These are phyloP conservation scores for Waitea zeae DNA, from an alignment of 1,284 basidiomycete species.

Conservation along the genomic window DNA sequence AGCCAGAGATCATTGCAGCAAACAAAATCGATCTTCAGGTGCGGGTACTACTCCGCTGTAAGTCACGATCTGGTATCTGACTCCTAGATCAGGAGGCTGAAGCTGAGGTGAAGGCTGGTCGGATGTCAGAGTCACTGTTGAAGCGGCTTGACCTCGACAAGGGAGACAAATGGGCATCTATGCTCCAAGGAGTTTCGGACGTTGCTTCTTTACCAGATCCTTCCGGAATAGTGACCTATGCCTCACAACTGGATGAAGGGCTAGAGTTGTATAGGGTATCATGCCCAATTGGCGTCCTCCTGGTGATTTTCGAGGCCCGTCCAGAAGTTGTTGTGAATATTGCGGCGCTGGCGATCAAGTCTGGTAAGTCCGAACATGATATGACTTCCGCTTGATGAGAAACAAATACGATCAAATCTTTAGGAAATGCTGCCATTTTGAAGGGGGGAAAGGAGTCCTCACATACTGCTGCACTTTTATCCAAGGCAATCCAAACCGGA, in stretches of 20 bases:
- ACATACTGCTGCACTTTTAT: slow-evolving; percentile 59
- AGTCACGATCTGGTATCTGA: background rate
- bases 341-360: slow-evolving; percentile 90
- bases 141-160: slow-evolving; percentile 76
- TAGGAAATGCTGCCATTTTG: slow-evolving; percentile 87
- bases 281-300: slow-evolving; percentile 90
- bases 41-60: slow-evolving; percentile 5
- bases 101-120: slow-evolving; percentile 62
- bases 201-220: slow-evolving; percentile 81
- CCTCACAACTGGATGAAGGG: slow-evolving; percentile 71
- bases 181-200: slow-evolving; percentile 82
- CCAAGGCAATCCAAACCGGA: slow-evolving; percentile 67
- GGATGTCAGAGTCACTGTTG: slow-evolving; percentile 69
- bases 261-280: slow-evolving; percentile 88
- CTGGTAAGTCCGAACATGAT: slow-evolving; percentile 33
- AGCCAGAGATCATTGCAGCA: slow-evolving; percentile 56
- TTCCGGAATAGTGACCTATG: slow-evolving; percentile 77
- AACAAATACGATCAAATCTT: slow-evolving; percentile 1
- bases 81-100: slow-evolving; percentile 34
- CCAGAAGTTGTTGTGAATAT: slow-evolving; percentile 99
- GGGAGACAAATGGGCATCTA: slow-evolving; percentile 85
- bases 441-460: slow-evolving; percentile 95
- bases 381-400: too few species aligned
- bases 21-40: slow-evolving; percentile 74
- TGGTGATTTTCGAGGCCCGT: slow-evolving; percentile 95